A percentile compares a stretch with the other conserved stretches of the same genome.
phyloP scores from a whole-genome alignment of 2,329 filamentous ascomycete genomes.

The Penicillium sp. region DNA sequence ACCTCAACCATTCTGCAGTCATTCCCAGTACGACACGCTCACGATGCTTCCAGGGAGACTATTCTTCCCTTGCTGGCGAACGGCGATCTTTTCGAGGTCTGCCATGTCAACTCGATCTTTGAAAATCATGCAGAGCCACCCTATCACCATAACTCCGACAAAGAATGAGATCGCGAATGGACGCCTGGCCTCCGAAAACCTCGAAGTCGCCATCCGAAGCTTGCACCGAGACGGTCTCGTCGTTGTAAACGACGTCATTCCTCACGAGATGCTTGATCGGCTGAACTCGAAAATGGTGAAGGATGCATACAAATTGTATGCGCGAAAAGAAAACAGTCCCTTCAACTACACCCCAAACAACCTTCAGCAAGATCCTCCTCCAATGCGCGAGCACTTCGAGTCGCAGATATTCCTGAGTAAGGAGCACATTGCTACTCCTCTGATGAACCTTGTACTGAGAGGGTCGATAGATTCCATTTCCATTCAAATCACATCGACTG shows the following conservation, averaged over 20 bases:
- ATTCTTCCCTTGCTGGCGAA: too few relatives aligned
- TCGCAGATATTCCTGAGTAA: slow-evolving; percentile 55
- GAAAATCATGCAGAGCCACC: slow-evolving; percentile 10
- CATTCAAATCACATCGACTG: too few relatives aligned
- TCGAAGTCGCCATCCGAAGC: slow-evolving; percentile 55
- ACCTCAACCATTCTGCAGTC: too few relatives aligned
- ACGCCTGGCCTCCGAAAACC: slow-evolving; percentile 48
- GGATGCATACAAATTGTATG: slow-evolving; percentile 55
- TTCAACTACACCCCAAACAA: slow-evolving; percentile 62
- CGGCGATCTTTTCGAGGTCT: too few relatives aligned
- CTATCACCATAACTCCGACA: slow-evolving; percentile 42
- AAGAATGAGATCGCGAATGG: slow-evolving; percentile 41
- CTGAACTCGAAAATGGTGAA: slow-evolving; percentile 60
- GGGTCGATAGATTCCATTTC: too few relatives aligned
- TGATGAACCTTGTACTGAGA: too few relatives aligned
- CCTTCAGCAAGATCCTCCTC: slow-evolving; percentile 58
- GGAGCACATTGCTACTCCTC: too few relatives aligned
- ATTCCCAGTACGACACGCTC: too few relatives aligned
- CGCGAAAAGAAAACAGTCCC: slow-evolving; percentile 53
- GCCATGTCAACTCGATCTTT: background rate
- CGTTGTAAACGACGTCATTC: slow-evolving; percentile 54
- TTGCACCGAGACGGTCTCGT: slow-evolving; percentile 57
- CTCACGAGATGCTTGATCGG: slow-evolving; percentile 51
- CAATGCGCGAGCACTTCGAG: slow-evolving; percentile 50
- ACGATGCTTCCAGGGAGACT: too few relatives aligned